A percentile compares a stretch with the other conserved stretches of the same genome.
Conservation (phyloP, 2,329 filamentous ascomycete genomes). For the Macrophomina pseudophaseolina region DNA sequence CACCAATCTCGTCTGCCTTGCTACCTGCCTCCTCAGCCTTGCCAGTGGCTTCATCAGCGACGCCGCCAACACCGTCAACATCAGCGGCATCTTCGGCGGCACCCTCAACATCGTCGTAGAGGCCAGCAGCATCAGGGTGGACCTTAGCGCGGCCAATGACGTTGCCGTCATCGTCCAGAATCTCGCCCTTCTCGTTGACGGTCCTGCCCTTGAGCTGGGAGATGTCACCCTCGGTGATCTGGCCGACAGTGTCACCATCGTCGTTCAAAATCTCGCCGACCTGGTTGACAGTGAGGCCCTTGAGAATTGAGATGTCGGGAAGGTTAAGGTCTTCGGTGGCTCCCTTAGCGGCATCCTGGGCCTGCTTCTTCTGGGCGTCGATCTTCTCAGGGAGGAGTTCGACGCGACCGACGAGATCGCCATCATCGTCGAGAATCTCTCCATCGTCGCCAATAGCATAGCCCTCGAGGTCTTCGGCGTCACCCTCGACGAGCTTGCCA, state of each 20-base stretch:
- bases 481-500: conserved; percentile 57
- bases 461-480: conserved; percentile 58
- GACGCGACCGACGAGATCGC: conserved; percentile 59
- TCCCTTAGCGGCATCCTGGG: conserved; percentile 36
- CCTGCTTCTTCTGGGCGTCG: conserved; percentile 42
- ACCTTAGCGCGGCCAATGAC: conserved; percentile 59
- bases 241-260: conserved; percentile 57
- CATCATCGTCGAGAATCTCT: conserved; percentile 61
- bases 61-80: conserved; percentile 29
- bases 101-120: conserved; percentile 42
- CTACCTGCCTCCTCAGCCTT: not conserved
- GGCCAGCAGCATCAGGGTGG: conserved; percentile 51
- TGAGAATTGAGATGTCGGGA: conserved; percentile 53
- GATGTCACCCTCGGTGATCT: conserved; percentile 55
- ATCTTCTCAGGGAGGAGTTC: conserved; percentile 55
- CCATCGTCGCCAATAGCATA: conserved; percentile 60
- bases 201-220: conserved; percentile 54
- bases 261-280: conserved; percentile 56
- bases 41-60: conserved; percentile 7
- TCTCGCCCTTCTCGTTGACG: conserved; percentile 60
- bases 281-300: conserved; percentile 54
- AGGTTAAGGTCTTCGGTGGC: conserved; percentile 39
- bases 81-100: conserved; percentile 34
- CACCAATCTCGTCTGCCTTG: conserved; percentile 28
- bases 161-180: conserved; percentile 60